These are phyloP conservation scores for Coniochaeta ligniaria DNA, from an alignment of 2,329 filamentous ascomycete genomes.

Conservation along the genomic window DNA sequence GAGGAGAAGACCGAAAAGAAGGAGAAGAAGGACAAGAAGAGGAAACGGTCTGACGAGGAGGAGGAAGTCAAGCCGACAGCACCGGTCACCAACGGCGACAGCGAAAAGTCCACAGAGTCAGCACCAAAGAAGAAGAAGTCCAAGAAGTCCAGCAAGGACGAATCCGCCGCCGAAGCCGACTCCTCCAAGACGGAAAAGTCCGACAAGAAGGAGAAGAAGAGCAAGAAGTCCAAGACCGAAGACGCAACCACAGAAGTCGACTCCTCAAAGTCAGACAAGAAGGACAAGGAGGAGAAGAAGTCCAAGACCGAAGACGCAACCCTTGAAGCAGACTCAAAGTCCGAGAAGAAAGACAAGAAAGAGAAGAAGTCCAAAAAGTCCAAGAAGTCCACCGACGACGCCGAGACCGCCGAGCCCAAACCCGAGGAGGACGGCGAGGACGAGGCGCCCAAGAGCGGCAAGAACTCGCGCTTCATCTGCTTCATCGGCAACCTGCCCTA, in stretches of 20 bases:
- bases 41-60: conserved; percentile 24
- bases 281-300: conserved; percentile 26
- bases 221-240: conserved; percentile 14
- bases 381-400: conserved; percentile 5
- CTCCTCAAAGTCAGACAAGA: conserved; percentile 10
- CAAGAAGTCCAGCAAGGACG: conserved; percentile 10
- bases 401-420: conserved; percentile 3
- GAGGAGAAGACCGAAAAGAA: conserved; percentile 4
- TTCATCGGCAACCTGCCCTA: conserved; percentile 76
- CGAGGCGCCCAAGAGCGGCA: conserved; percentile 10
- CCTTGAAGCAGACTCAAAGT: conserved; percentile 2
- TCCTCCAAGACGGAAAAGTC: conserved; percentile 16
- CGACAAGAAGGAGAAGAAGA: conserved; percentile 10
- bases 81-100: neutral
- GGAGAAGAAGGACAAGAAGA: conserved; percentile 26
- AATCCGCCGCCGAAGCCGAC: conserved; percentile 7
- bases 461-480: conserved; percentile 70
- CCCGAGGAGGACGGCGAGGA: conserved; percentile 7
- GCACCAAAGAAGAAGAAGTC: conserved; percentile 10
- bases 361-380: conserved; percentile 5
- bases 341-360: conserved; percentile 11
- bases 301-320: conserved; percentile 16
- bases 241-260: conserved; percentile 1
- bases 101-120: neutral
- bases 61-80: conserved; percentile 7